These are phyloP conservation scores for Colletotrichum cereale DNA, from an alignment of 2,329 filamentous ascomycete genomes.

Conservation along the genomic window DNA sequence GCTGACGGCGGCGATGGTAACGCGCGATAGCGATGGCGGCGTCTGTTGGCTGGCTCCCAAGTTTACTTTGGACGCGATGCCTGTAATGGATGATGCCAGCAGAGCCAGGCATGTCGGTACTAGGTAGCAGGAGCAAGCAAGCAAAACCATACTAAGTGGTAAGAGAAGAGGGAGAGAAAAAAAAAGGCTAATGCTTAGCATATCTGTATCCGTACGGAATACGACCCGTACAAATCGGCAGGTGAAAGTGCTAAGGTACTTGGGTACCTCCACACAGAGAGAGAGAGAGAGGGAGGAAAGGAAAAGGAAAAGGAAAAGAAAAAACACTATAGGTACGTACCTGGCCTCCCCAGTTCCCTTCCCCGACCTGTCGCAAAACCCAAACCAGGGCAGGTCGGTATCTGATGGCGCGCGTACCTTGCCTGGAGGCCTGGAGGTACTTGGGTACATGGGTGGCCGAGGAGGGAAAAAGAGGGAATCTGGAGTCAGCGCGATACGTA, in stretches of 20 bases:
- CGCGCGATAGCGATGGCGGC: background rate
- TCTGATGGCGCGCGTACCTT: slow-evolving; percentile 23
- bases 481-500: slow-evolving; percentile 15
- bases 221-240: background rate
- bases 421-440: background rate
- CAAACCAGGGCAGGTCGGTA: slow-evolving; percentile 5
- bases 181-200: slow-evolving; percentile 26
- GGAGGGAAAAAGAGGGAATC: slow-evolving; percentile 7
- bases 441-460: slow-evolving; percentile 1
- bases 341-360: slow-evolving; percentile 1
- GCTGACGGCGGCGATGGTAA: background rate
- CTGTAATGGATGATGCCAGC: slow-evolving; percentile 2
- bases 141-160: too few species aligned
- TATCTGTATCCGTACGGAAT: slow-evolving; percentile 8
- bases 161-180: background rate
- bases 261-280: background rate
- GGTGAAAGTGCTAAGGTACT: background rate
- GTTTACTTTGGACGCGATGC: background rate
- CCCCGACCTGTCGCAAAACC: slow-evolving; percentile 19
- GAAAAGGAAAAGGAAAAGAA: background rate
- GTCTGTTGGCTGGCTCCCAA: background rate
- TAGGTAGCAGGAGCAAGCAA: background rate
- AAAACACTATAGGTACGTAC: background rate
- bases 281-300: background rate
- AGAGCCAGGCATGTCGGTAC: background rate